Evolutionary conservation across 768 basidiomycete species (phyloP), one percentile per base, ranked within the genome.

Genomic region (Hericium erinaceus): DNA sequence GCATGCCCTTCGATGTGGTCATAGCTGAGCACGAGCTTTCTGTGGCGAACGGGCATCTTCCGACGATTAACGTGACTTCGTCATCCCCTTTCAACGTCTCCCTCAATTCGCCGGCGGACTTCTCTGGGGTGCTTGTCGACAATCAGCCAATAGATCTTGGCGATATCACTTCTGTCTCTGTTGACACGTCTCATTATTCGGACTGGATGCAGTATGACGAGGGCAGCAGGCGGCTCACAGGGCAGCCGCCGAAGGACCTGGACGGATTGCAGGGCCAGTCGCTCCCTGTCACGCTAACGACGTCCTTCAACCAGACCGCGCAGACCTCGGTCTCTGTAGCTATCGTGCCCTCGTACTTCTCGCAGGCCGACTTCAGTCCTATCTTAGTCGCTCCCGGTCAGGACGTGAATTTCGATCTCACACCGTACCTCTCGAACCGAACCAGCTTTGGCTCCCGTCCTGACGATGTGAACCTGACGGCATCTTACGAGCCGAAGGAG

Each of bases 301-400:
- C 88, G 2, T 68, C 74, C 16, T 84, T 86, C 69, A 85, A 89
- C 64, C 86, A 92, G 68, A 78, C 80, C 0, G 63, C 91, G 58
- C 70, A 75, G 18, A 83, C 85, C 18, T 83, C 76, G 60, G 74
- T 95, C 38, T 74, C 80, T 2, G 65, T 98, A 60, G 80, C 80
- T 26, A 68, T 90, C 20, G 81, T 86, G 9, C 78, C 85, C 3
- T 87, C 91, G 3, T 89, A 81, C 68, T 95, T 97, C 73, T 73
- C 78, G 11, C 60, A 73, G 20, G 73, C 81, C 20, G 70, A 73
- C 37, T 70, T 92, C 48, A 81, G 87, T 16, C 75, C 82, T 20
- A 71, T 87, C 52, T 71, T 80, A 51, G 78, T 76, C 40, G 72
- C 75, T 24, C 80, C 79, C 13, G 82, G 81, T 9, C 69, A 77